Base-by-base conservation (phyloP, 768 basidiomycete genomes). In the Boletus reticulatus region DNA sequence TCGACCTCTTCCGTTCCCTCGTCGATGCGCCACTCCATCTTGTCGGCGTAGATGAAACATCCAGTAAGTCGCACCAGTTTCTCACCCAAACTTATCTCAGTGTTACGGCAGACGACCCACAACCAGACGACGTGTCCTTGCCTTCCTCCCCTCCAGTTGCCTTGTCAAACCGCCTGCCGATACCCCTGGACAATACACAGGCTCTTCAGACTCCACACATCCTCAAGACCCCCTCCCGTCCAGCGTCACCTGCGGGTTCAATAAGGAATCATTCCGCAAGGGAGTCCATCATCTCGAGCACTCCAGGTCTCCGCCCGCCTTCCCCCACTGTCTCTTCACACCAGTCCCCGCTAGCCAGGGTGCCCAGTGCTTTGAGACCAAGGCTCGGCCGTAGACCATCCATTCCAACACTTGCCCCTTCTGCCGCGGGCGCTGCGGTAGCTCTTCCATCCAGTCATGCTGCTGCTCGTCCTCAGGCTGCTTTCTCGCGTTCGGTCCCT, bases 1-100 rank as follows among this genome's bases (percentile, higher is more conserved):
- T 94, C 55, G 80, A 84, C 43, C 75, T 87, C 34, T 89, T 87
- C 67, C 80, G 73, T 37, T 69, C 69, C 36, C 73, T 83, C 22
- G 69, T 80, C 20, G 75, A 73, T 20, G 73, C 77, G 4, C 71
- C 77, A 27, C 67, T 91, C 56, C 80, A 84, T 29, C 68, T 91
- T 22, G 80, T 83, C 29, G 88, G 88, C 10, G 64, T 90, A 4
- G 66, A 73, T 46, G 80, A 82, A 43, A 43, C 63, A n/a, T 59
- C 66, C 54, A 59, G 79, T 80, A 66, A 50, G 72, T 62, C n/a
- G 24, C 49, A 37, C 42, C 17, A 12, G 7, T 19, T 6, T 16
- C 43, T 19, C 38, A 6, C 49, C 39, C 37, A 45, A 50, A 6
- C 37, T 10, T 27, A 55, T 59, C 54, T 45, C 55, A 57, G 55